Evolutionary conservation across 768 basidiomycete species (phyloP), one percentile per base, ranked within the genome.

Genomic region (Dacryopinax primogenitus): DNA sequence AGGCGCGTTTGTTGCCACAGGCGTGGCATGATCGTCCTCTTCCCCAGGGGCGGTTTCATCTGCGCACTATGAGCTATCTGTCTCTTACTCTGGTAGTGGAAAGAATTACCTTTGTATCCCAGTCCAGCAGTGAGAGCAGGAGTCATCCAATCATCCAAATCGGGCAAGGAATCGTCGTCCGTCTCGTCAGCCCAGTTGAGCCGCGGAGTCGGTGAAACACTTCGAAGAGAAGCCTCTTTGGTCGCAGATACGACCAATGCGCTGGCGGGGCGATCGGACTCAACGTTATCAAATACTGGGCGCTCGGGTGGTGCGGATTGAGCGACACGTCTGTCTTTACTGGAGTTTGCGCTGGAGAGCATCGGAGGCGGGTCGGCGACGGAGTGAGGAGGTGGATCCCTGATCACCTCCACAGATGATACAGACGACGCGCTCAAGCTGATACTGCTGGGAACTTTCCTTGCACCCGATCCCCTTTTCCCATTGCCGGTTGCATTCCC

Each of bases 91-190:
- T n/a, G n/a, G n/a, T n/a, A n/a, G n/a, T n/a, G n/a, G n/a, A n/a
- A n/a, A n/a, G n/a, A n/a, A n/a, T n/a, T n/a, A 58, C 51, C 51
- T 58, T 58, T 58, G 13, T 11, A 3, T 30, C 26, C n/a, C n/a
- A n/a, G 23, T 23, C 30, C 51, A 13, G 51, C 51, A 30, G 51
- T 58, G 15, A 58, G 18, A 11, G 51, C 51, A 13, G 51, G 51
- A 15, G 51, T 58, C 51, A 58, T 58, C 51, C 51, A 58, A 18
- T 58, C 51, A 18, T 58, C 51, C 51, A 58, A 32, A 58, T 58
- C 51, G 4, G 51, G 51, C 4, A 58, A 30, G 13, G 51, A 58
- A 30, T 58, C 51, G 18, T 58, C 51, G 51, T 58, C 51, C 30
- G 51, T 58, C 13, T 58, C 51, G 51, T 58, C 51, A 6, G 51